Base-by-base conservation (phyloP, 1,284 basidiomycete genomes). In the Sporisorium graminicola region DNA sequence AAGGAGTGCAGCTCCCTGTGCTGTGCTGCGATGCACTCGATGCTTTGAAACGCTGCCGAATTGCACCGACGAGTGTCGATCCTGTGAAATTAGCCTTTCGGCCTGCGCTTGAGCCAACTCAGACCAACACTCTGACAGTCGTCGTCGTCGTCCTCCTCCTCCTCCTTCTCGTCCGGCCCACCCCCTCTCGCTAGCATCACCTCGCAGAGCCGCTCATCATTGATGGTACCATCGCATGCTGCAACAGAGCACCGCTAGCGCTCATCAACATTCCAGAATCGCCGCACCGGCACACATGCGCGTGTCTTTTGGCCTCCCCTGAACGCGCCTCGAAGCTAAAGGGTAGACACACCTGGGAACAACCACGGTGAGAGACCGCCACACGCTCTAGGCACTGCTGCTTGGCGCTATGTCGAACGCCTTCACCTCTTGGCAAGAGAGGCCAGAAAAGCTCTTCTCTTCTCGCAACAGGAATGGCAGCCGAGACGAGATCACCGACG, bases 391-490 rank as follows among this genome's bases (percentile, higher is more conserved):
- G n/a, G 31, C 10, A 33, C 37, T 46, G 20, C 20, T 13, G 27
- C 44, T 50, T 24, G 5, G 13, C 51, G 27, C 31, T 33, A 75
- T 75, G 73, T 67, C 73, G 43, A 26, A 58, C 49, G 64, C 60
- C 22, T 70, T 75, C 50, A 52, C 31, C 7, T 70, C 67, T 0
- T 75, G 73, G 66, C 58, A 75, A 26, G 73, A 75, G 56, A 54
- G 73, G 57, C 73, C 73, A 12, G 73, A 75, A 35, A 65, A 31
- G 40, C 69, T 72, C 50, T 40, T 72, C 7, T 26, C 59, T 20
- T 44, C 57, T 29, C 53, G 31, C 42, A 47, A 31, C 42, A 52
- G 27, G 16, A 57, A 43, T 8, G 46, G 40, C 54, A 37, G 27
- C 40, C 40, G 44, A 14, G 37, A 22, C 29, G 31, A 24, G 10